phyloP scores from a whole-genome alignment of 2,329 filamentous ascomycete genomes.

The Aspergillus novofumigatus region DNA sequence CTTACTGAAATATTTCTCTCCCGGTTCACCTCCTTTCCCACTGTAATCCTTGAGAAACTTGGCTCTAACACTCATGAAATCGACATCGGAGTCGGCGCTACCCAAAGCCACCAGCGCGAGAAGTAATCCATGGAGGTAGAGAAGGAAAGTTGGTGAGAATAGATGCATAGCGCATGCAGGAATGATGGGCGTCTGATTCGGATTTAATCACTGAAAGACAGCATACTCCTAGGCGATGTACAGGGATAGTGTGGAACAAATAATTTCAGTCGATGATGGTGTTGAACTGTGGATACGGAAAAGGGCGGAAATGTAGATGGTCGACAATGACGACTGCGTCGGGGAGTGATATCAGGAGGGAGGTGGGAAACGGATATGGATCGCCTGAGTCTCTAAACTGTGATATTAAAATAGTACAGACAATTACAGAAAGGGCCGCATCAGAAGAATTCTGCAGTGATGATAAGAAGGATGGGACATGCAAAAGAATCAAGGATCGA shows the following conservation, averaged over 20 bases:
- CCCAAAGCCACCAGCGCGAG: slow-evolving; percentile 13
- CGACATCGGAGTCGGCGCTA: slow-evolving; percentile 33
- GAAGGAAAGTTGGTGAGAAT: slow-evolving; percentile 5
- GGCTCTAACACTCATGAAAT: slow-evolving; percentile 43
- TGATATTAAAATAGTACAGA: neutral
- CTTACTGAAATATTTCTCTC: slow-evolving; percentile 50
- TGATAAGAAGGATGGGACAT: neutral
- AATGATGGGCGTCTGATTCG: neutral
- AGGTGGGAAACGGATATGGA: neutral
- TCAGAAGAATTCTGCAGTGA: neutral
- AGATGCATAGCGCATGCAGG: slow-evolving; percentile 19
- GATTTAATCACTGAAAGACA: slow-evolving; percentile 1
- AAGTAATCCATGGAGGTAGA: slow-evolving; percentile 18
- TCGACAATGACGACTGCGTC: neutral
- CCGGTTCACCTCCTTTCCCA: slow-evolving; percentile 36
- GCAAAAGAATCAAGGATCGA: neutral
- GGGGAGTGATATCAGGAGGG: neutral
- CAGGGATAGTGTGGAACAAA: neutral
- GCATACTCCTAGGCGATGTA: slow-evolving; percentile 5
- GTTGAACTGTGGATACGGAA: neutral
- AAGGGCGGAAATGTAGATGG: neutral
- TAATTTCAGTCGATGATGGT: neutral
- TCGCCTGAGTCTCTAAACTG: neutral
- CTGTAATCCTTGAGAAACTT: slow-evolving; percentile 38
- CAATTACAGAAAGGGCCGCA: neutral